Evolutionary conservation across 345 rosid genomes (phyloP).

Genomic region (Kernera saxatilis): DNA sequence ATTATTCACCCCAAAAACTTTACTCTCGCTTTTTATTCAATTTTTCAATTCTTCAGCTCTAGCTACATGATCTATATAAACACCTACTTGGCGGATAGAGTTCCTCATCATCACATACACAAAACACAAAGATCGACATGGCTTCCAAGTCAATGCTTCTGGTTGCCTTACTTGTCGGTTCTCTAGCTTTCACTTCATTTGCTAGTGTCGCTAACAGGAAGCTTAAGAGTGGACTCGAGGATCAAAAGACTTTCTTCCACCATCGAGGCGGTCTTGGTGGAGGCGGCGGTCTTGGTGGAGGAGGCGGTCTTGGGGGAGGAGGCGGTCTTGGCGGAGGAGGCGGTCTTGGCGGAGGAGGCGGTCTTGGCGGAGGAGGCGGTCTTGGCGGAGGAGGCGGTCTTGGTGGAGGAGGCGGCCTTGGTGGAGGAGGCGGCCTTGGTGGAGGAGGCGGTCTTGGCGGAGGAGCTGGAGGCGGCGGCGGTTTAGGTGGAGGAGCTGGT

Average conservation of each 20-base stretch:
- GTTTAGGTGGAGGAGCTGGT: conserved; percentile 38
- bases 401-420: conserved; percentile 40
- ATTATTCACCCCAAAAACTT: background rate
- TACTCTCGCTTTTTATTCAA: background rate
- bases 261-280: conserved; percentile 34
- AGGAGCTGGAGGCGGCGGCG: conserved; percentile 37
- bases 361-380: conserved; percentile 40
- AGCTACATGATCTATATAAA: conserved; percentile 23
- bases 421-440: conserved; percentile 36
- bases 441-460: conserved; percentile 43
- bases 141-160: conserved; percentile 30
- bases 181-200: conserved; percentile 29
- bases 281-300: conserved; percentile 36
- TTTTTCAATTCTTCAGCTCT: background rate
- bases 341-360: conserved; percentile 27
- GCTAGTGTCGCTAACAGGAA: conserved; percentile 29
- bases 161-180: conserved; percentile 31
- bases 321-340: conserved; percentile 34
- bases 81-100: conserved; percentile 5
- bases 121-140: conserved; percentile 22
- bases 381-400: conserved; percentile 39
- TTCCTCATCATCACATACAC: conserved; percentile 23
- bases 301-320: conserved; percentile 32
- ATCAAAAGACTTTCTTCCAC: conserved; percentile 28
- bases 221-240: conserved; percentile 26